Conservation (phyloP, 257 asterid species). For the Salvia hispanica region DNA sequence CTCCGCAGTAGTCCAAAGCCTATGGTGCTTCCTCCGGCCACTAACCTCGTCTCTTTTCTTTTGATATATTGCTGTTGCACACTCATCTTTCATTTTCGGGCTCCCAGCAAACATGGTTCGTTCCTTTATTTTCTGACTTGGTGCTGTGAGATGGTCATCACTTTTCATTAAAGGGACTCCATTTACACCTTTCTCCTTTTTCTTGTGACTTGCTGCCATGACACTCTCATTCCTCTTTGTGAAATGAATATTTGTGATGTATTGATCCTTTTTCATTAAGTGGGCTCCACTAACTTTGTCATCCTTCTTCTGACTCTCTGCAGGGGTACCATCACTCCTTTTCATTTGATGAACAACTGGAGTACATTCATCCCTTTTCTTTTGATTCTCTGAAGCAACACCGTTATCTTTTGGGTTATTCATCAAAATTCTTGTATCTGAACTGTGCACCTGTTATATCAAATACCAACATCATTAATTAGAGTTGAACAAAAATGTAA, state of each 20-base stretch:
- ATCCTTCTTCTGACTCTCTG: constrained; percentile 29
- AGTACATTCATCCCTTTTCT: constrained; percentile 40
- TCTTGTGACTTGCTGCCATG: constrained; percentile 34
- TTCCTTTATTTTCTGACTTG: constrained; percentile 39
- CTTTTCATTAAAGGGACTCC: constrained; percentile 25
- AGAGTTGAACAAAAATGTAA: neutral
- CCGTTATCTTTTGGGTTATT: constrained; percentile 35
- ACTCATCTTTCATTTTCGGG: constrained; percentile 33
- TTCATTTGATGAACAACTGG: constrained; percentile 41
- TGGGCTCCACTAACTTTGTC: too few relatives aligned
- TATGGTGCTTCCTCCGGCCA: constrained; percentile 81
- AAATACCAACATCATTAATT: constrained; percentile 22
- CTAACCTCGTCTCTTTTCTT: constrained; percentile 36
- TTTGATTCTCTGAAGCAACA: constrained; percentile 37
- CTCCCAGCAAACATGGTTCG: constrained; percentile 25
- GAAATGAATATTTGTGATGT: constrained; percentile 30
- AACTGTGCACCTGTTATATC: constrained; percentile 34
- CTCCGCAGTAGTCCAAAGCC: constrained; percentile 83
- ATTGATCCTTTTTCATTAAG: constrained; percentile 26
- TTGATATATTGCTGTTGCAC: constrained; percentile 12
- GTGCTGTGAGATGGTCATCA: constrained; percentile 25
- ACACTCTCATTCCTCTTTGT: constrained; percentile 40
- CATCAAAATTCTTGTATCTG: constrained; percentile 37
- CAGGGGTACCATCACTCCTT: constrained; percentile 31
- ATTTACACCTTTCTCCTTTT: constrained; percentile 27